Conservation (phyloP, 257 asterid genomes). For the Ilex aquifolium region DNA sequence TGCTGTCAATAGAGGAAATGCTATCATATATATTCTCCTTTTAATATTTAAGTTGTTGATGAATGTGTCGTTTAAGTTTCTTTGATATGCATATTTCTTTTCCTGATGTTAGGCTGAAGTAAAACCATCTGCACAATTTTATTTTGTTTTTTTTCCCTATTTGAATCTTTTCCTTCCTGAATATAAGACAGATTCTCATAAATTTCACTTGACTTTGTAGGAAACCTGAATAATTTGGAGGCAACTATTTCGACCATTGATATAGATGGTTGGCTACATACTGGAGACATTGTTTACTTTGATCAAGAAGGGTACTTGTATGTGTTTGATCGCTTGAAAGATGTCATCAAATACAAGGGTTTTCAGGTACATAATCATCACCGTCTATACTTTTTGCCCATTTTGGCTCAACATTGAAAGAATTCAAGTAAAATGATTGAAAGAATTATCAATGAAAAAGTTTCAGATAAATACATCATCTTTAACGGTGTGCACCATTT, state of each 20-base stretch:
- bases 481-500: not conserved
- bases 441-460: not conserved
- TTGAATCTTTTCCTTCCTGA: too few species aligned
- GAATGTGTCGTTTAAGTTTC: not conserved
- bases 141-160: too few species aligned
- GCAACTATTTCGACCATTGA: constrained; percentile 52
- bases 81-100: not conserved
- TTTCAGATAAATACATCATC: not conserved
- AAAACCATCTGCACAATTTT: too few species aligned
- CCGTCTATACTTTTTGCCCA: not conserved
- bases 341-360: constrained; percentile 80
- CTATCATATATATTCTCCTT: not conserved
- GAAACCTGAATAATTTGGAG: constrained; percentile 58
- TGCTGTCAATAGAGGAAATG: not conserved
- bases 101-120: too few species aligned
- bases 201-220: constrained; percentile 22
- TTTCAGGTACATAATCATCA: constrained; percentile 53
- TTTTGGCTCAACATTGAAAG: not conserved
- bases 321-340: constrained; percentile 76
- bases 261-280: constrained; percentile 75
- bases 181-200: too few species aligned
- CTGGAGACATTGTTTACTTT: constrained; percentile 77
- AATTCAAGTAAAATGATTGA: too few species aligned
- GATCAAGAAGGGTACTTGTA: constrained; percentile 72
- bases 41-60: too few species aligned